These are phyloP conservation scores for Fusarium mundagurra DNA, from an alignment of 2,329 filamentous ascomycete species.

Conservation along the genomic window DNA sequence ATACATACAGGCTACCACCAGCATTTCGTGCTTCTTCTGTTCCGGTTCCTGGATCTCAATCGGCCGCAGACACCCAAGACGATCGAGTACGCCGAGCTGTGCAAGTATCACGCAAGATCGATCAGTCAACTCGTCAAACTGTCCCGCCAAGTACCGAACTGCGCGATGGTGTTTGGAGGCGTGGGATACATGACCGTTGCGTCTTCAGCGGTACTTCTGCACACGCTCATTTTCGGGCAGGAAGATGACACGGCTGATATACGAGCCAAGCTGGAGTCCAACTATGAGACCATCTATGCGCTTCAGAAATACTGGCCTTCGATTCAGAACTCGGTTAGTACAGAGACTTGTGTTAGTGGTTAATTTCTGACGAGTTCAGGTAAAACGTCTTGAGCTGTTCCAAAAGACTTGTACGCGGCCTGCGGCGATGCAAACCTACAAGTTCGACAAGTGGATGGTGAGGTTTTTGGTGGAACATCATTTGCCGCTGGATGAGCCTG, in stretches of 20 bases:
- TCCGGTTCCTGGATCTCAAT: slow-evolving; percentile 1
- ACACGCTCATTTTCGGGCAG: slow-evolving; percentile 1
- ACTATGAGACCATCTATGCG: slow-evolving; percentile 5
- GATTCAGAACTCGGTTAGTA: slow-evolving; percentile 1
- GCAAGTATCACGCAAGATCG: neutral
- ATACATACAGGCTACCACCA: slow-evolving; percentile 14
- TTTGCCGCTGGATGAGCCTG: slow-evolving; percentile 2
- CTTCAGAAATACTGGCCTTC: slow-evolving; percentile 6
- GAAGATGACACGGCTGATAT: slow-evolving; percentile 2
- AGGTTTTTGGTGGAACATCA: slow-evolving; percentile 7
- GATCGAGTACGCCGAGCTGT: slow-evolving; percentile 2
- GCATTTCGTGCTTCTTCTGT: neutral
- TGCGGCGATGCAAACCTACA: neutral
- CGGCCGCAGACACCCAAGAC: neutral
- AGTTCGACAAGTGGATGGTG: slow-evolving; percentile 12
- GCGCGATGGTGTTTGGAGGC: neutral
- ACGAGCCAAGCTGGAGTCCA: slow-evolving; percentile 1
- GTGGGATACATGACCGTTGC: slow-evolving; percentile 8
- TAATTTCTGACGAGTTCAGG: neutral
- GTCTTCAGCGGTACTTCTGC: neutral
- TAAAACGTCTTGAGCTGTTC: neutral
- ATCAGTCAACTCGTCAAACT: neutral
- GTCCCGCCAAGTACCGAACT: slow-evolving; percentile 4
- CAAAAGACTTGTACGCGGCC: neutral
- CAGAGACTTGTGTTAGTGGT: neutral